Conservation (phyloP, 2,329 filamentous ascomycete genomes). For the Monilinia fructicola region DNA sequence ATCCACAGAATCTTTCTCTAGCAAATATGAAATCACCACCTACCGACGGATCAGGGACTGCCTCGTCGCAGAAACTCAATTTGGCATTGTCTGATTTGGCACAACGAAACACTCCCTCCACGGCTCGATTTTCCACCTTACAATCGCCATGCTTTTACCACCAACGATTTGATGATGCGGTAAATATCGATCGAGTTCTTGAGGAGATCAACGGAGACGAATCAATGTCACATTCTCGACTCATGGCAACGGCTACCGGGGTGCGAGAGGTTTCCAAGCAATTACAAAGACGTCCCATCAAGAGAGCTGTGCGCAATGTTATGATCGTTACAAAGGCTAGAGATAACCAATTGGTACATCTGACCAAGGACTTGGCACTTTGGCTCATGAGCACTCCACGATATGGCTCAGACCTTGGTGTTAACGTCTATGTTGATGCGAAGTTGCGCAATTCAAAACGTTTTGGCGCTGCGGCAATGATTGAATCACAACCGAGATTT, state of each 20-base stretch:
- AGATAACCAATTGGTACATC: constrained; percentile 86
- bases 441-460: constrained; percentile 87
- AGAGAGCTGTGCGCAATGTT: constrained; percentile 84
- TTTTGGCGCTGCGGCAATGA: constrained; percentile 73
- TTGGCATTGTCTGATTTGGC: constrained; percentile 55
- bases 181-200: constrained; percentile 90
- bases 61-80: constrained; percentile 59
- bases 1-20: constrained; percentile 46
- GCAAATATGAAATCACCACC: constrained; percentile 19
- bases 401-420: constrained; percentile 84
- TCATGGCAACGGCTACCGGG: constrained; percentile 92
- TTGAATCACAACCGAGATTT: constrained; percentile 74
- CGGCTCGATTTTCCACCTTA: constrained; percentile 61
- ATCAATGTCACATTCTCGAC: constrained; percentile 86
- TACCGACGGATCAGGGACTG: constrained; percentile 35
- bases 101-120: constrained; percentile 39
- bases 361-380: constrained; percentile 82
- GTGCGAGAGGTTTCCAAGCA: constrained; percentile 96
- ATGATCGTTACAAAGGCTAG: constrained; percentile 99
- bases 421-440: constrained; percentile 97
- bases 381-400: constrained; percentile 89
- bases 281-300: constrained; percentile 86
- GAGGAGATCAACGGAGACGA: constrained; percentile 91
- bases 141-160: constrained; percentile 98
- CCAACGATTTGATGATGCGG: constrained; percentile 91